phyloP scores from a whole-genome alignment of 176 grass and related monocot genomes.

The Avena insularis region DNA sequence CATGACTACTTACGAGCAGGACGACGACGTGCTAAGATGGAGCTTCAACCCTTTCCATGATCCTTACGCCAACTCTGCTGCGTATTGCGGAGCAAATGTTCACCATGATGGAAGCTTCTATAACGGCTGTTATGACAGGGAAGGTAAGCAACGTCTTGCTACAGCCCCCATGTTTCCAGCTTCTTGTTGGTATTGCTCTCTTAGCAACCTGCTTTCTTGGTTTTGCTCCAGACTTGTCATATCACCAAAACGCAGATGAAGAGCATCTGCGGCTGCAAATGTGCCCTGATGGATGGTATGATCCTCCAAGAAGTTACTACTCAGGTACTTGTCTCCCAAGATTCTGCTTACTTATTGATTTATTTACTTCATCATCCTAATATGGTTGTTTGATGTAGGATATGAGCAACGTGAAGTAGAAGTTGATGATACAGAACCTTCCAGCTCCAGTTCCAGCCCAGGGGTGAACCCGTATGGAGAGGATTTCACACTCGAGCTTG shows the following conservation, averaged over 20 bases:
- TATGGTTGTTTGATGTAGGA: conserved; percentile 41
- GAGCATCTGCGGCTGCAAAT: conserved; percentile 47
- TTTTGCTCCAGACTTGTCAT: conserved; percentile 53
- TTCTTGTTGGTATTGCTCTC: background rate
- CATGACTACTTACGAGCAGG: conserved; percentile 67
- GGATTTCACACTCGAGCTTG: conserved; percentile 46
- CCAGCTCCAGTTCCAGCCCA: conserved; percentile 69
- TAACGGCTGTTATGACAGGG: conserved; percentile 39
- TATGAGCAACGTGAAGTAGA: conserved; percentile 44
- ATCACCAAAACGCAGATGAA: conserved; percentile 38
- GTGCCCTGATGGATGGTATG: conserved; percentile 56
- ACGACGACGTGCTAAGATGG: conserved; percentile 58
- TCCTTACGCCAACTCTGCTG: conserved; percentile 44
- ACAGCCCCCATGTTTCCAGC: background rate
- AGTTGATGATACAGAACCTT: conserved; percentile 47
- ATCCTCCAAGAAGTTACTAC: conserved; percentile 46
- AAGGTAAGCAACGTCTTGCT: conserved; percentile 47
- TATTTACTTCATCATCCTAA: background rate
- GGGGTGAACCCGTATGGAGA: conserved; percentile 40
- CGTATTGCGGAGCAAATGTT: conserved; percentile 51
- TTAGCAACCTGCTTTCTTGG: conserved; percentile 7
- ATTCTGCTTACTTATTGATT: background rate
- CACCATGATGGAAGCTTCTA: conserved; percentile 46
- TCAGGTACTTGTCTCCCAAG: conserved; percentile 43
- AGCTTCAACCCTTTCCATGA: conserved; percentile 50